Base-by-base conservation (phyloP, 1,284 basidiomycete species). In the Agaricales sp. region DNA sequence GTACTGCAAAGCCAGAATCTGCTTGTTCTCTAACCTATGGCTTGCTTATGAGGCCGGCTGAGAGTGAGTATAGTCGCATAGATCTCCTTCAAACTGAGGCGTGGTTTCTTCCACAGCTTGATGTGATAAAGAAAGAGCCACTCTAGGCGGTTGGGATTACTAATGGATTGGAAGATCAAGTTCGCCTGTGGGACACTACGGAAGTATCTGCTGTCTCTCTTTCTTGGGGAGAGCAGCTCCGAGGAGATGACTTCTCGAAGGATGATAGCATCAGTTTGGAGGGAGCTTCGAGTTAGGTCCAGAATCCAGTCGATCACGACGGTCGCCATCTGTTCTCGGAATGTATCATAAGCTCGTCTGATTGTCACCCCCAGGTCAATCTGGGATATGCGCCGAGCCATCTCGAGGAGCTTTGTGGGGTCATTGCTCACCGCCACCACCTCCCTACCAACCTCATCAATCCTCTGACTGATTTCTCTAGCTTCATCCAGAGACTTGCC, bases 301-400 rank as follows among this genome's bases (percentile, higher is more conserved):
- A 86, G 68, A 21, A 96, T 69, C 83, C 88, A 94, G 55, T 90
- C 83, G 53, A 95, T 83, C 50, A 95, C 77, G 23, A 89, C 80
- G 1, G 81, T 82, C 3, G 81, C 82, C 14, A 93, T 75, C 61
- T 95, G 87, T 62, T 99, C 95, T 53, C 85, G 79, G 62, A 92
- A 97, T 0, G 88, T 87, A 59, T 97, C 92, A 58, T 87, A 86
- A 2, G 91, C 87, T 18, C 87, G 77, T 3, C 92, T 80, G 47
- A 99, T 81, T 1, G 92, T 94, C 18, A 98, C 90, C 3, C 89
- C 90, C 1, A 99, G 71, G 59, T 98, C 94, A 54, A 98, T 93
- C 58, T 90, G 85, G 12, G 82, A 74, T 52, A 99, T 82, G 49
- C 79, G 75, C 47, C 82, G 82, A 0, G 92, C 91, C 47, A 86